Evolutionary conservation across 257 asterid species (phyloP), one percentile per base, ranked within the genome.

Genomic region (Fraxinus excelsior): DNA sequence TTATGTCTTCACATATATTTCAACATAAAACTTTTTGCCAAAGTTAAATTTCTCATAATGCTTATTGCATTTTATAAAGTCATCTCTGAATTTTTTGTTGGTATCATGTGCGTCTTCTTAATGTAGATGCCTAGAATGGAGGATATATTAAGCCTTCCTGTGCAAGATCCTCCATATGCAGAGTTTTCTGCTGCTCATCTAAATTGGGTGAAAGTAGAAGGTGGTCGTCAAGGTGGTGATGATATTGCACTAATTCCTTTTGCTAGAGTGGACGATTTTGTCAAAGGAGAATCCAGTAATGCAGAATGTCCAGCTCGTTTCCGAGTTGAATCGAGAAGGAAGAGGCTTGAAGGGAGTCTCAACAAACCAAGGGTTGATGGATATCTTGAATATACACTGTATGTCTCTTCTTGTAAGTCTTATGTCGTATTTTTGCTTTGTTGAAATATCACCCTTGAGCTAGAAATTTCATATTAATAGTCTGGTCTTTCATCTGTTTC

Each of bases 351-450:
- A 80, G 90, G 92, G 79, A 88, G 90, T 67, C 49, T 88, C 49
- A 80, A 77, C 64, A 88, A 79, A 67, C 90, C 92, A 9, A 84
- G 92, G 76, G 90, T 88, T 66, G 92, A 88, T 69, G 92, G 88
- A 64, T 87, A 85, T 82, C 91, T 87, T 60, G 91, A 87, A 78
- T 88, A 88, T 79, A 88, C 91, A 82, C 80, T 88, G 92, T 88
- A 84, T 84, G 92, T 80, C 69, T 49, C 76, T 80, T 58, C 83
- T 72, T 75, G 87, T 78, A 84, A 84, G 87, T 84, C 74, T 51
- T 60, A 67, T 70, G 75, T 79, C n/a, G 7, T 75, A 5, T 73
- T 67, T 67, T 1, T 64, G 77, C 66, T 78, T 19, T 77, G 65
- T 76, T 62, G 80, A 66, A 40, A 53, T 79, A 81, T 67, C 53